A percentile compares a stretch with the other conserved stretches of the same genome.
These are phyloP conservation scores for Orbilia javanica DNA, from an alignment of 2,329 filamentous ascomycete genomes.

Conservation along the genomic window DNA sequence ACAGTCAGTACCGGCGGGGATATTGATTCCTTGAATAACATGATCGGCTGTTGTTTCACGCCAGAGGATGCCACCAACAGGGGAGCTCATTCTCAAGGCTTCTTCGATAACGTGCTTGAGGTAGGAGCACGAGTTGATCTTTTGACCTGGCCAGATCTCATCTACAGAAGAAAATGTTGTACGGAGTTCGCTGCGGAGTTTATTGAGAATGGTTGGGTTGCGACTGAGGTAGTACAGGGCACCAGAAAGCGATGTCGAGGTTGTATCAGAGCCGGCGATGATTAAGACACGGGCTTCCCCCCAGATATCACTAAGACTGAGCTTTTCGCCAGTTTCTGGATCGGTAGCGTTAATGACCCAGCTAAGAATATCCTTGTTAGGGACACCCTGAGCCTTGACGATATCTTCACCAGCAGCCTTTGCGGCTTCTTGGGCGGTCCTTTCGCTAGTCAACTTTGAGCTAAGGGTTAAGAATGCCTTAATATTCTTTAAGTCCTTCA, in stretches of 20 bases:
- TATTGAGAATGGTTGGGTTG: conserved; percentile 68
- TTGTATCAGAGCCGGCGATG: conserved; percentile 72
- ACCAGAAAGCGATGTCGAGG: conserved; percentile 74
- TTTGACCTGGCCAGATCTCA: conserved; percentile 70
- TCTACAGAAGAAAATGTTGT: conserved; percentile 69
- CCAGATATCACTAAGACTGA: conserved; percentile 76
- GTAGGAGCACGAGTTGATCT: conserved; percentile 70
- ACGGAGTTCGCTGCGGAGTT: conserved; percentile 70
- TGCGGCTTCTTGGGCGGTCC: conserved; percentile 25
- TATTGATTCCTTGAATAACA: conserved; percentile 69
- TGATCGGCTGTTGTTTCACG: conserved; percentile 68
- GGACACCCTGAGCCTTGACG: conserved; percentile 73
- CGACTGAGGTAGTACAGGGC: conserved; percentile 75
- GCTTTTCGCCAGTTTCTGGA: conserved; percentile 77
- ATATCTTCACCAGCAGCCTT: conserved; percentile 62
- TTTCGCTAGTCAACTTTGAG: conserved; percentile 20
- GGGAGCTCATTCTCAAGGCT: conserved; percentile 74
- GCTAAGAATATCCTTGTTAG: conserved; percentile 80
- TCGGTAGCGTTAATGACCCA: conserved; percentile 79
- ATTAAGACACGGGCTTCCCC: conserved; percentile 76
- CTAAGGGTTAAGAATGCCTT: conserved; percentile 44
- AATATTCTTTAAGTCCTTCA: conserved; percentile 58
- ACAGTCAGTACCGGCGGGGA: conserved; percentile 74
- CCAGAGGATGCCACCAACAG: conserved; percentile 73
- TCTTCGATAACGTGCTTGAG: conserved; percentile 76